Evolutionary conservation across 352 stramenopile species (phyloP).

Genomic region (Vaucheria bursata): DNA sequence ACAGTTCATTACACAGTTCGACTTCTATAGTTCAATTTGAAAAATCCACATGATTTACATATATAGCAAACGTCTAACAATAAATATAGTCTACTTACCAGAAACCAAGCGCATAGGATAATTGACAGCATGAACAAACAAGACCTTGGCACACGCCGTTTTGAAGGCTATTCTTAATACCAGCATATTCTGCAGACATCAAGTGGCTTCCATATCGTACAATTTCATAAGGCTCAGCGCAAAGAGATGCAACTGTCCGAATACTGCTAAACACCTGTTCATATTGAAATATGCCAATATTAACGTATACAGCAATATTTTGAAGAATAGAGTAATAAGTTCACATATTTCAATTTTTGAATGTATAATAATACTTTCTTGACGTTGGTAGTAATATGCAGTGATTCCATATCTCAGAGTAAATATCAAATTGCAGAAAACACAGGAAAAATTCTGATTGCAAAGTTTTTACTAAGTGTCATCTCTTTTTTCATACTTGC

Average conservation of each 20-base stretch:
- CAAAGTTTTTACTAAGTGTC: no score
- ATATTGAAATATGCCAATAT: neutral
- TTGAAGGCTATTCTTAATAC: conserved; percentile 31
- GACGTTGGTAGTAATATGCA: no score
- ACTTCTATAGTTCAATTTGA: neutral
- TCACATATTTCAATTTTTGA: no score
- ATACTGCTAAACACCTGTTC: conserved; percentile 42
- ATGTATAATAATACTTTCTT: no score
- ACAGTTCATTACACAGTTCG: neutral
- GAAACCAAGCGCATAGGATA: neutral
- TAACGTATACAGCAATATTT: no score
- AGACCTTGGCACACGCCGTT: conserved; percentile 41
- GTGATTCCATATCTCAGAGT: no score
- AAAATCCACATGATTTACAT: neutral
- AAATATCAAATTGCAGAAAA: no score
- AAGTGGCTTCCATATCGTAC: conserved; percentile 34
- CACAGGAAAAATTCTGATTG: no score
- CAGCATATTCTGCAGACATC: conserved; percentile 28
- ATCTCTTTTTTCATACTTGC: no score
- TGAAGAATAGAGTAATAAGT: no score
- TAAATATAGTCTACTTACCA: neutral
- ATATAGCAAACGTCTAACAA: neutral
- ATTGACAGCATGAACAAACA: conserved; percentile 15
- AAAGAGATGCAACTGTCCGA: conserved; percentile 45
- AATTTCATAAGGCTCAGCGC: conserved; percentile 36